These are phyloP conservation scores for Elsinoe fawcettii DNA, from an alignment of 2,329 filamentous ascomycete species.

Conservation along the genomic window DNA sequence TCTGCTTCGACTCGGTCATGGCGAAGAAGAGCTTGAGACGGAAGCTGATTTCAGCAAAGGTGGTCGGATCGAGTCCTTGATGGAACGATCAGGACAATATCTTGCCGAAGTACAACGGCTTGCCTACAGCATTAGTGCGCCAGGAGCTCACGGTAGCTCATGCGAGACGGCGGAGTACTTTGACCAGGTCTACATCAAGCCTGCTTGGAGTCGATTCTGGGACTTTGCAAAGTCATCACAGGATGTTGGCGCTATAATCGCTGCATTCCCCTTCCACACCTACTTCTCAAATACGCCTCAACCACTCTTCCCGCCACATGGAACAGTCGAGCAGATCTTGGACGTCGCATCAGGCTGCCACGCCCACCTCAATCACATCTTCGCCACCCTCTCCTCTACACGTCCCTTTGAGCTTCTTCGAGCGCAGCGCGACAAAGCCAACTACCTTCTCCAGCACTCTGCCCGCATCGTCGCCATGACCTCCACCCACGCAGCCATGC, in stretches of 20 bases:
- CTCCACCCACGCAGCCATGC: slow-evolving; percentile 93
- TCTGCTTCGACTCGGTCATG: slow-evolving; percentile 83
- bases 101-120: slow-evolving; percentile 79
- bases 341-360: slow-evolving; percentile 81
- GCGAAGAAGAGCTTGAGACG: slow-evolving; percentile 86
- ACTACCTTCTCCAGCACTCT: slow-evolving; percentile 90
- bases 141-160: slow-evolving; percentile 90
- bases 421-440: slow-evolving; percentile 82
- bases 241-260: slow-evolving; percentile 52
- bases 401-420: slow-evolving; percentile 91
- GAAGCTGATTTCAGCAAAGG: slow-evolving; percentile 87
- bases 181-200: slow-evolving; percentile 81
- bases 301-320: slow-evolving; percentile 65
- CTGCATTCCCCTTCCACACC: slow-evolving; percentile 74
- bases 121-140: slow-evolving; percentile 73
- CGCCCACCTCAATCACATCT: slow-evolving; percentile 80
- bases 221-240: slow-evolving; percentile 50
- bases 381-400: slow-evolving; percentile 85
- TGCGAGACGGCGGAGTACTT: slow-evolving; percentile 98
- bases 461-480: slow-evolving; percentile 99
- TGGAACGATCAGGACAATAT: slow-evolving; percentile 74
- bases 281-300: slow-evolving; percentile 87
- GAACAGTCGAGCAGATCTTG: slow-evolving; percentile 57
- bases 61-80: slow-evolving; percentile 88
- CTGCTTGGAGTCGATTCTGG: slow-evolving; percentile 80